phyloP scores from a whole-genome alignment of 2,329 filamentous ascomycete genomes.

The Aspergillus sp. region DNA sequence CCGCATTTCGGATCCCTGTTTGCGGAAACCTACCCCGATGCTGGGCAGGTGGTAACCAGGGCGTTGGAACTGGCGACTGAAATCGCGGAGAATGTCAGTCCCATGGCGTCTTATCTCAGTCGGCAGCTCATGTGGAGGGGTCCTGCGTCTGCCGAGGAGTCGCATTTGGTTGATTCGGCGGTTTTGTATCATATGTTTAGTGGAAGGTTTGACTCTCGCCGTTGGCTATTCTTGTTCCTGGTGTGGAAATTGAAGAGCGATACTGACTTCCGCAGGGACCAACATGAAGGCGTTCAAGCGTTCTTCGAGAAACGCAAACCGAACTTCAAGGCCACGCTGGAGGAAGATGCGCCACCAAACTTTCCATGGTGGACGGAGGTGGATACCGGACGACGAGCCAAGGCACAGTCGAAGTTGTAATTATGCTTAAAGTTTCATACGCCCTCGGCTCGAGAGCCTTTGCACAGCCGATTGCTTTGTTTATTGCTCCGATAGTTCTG shows the following conservation, averaged over 20 bases:
- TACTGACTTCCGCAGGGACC: conserved; percentile 48
- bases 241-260: background rate
- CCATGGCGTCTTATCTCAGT: conserved; percentile 65
- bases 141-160: conserved; percentile 61
- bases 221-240: background rate
- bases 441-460: no score
- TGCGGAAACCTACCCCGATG: conserved; percentile 59
- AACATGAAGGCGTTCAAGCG: conserved; percentile 64
- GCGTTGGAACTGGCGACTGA: conserved; percentile 67
- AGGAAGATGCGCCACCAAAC: conserved; percentile 57
- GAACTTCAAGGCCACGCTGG: conserved; percentile 60
- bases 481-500: no score
- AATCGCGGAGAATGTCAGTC: conserved; percentile 64
- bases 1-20: conserved; percentile 56
- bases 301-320: conserved; percentile 68
- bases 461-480: no score
- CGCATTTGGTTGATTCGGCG: conserved; percentile 64
- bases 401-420: conserved; percentile 1
- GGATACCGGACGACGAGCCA: conserved; percentile 37
- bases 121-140: conserved; percentile 65
- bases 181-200: conserved; percentile 41
- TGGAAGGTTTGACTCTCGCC: conserved; percentile 15
- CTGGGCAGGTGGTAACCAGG: conserved; percentile 60
- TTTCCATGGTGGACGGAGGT: conserved; percentile 69
- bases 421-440: no score